phyloP scores from a whole-genome alignment of 139 green algal species.

The Nannochloris sp. region DNA sequence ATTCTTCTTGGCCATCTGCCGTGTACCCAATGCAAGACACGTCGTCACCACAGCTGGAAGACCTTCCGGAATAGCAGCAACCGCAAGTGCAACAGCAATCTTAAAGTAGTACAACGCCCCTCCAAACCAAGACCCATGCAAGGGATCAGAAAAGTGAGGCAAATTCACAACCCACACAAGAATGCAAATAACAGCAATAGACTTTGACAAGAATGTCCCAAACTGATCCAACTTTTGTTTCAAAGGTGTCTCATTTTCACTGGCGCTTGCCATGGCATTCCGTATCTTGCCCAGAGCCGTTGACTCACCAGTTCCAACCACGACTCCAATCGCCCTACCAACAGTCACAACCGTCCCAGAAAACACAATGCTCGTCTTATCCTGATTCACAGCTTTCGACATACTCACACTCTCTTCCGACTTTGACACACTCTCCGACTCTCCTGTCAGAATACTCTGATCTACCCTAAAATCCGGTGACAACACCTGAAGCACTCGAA shows the following conservation, averaged over 20 bases:
- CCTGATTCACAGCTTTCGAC: slow-evolving; percentile 35
- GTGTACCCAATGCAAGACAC: slow-evolving; percentile 95
- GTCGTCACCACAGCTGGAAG: slow-evolving; percentile 98
- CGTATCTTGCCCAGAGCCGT: slow-evolving; percentile 98
- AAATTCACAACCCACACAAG: slow-evolving; percentile 99
- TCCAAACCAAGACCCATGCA: slow-evolving; percentile 60
- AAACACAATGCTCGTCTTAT: slow-evolving; percentile 95
- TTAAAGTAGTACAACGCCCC: slow-evolving; percentile 86
- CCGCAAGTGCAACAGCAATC: slow-evolving; percentile 90
- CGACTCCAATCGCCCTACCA: slow-evolving; percentile 64
- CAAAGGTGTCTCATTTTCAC: slow-evolving; percentile 93
- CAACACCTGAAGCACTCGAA: slow-evolving; percentile 64
- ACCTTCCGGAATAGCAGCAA: slow-evolving; percentile 97
- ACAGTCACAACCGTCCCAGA: slow-evolving; percentile 87
- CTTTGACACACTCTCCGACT: slow-evolving; percentile 79
- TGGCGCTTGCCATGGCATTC: slow-evolving; percentile 49
- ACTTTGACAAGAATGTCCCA: slow-evolving; percentile 82
- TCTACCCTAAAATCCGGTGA: slow-evolving; percentile 81
- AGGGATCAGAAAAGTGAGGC: slow-evolving; percentile 79
- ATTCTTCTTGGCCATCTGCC: slow-evolving; percentile 78
- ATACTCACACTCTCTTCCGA: slow-evolving; percentile 34
- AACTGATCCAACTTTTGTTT: slow-evolving; percentile 98
- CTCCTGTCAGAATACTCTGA: slow-evolving; percentile 91
- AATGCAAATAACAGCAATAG: slow-evolving; percentile 81
- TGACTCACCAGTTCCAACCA: slow-evolving; percentile 77